Conservation (phyloP, 1,139 yeast species). For the Kodamaea plutei region DNA sequence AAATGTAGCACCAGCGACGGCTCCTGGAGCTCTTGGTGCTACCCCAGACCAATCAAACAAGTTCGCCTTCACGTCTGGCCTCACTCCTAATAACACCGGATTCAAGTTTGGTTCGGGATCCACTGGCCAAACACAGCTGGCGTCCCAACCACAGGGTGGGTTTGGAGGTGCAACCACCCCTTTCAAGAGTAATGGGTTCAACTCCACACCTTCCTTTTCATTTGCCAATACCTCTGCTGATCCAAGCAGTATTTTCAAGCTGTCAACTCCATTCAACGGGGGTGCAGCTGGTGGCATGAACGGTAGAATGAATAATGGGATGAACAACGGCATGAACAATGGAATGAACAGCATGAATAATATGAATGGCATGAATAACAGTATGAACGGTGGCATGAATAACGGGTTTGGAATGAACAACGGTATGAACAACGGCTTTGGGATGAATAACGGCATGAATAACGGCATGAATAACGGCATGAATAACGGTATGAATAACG, state of each 20-base stretch:
- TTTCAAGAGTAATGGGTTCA: too few species aligned
- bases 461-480: conserved; percentile 3
- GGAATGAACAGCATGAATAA: conserved; percentile 1
- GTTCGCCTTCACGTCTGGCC: neutral
- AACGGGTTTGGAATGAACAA: conserved; percentile 3
- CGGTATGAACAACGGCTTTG: conserved; percentile 1
- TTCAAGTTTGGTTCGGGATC: conserved; percentile 6
- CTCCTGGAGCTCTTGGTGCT: conserved; percentile 4
- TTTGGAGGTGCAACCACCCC: too few species aligned
- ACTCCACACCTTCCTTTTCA: neutral
- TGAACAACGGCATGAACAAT: conserved; percentile 3
- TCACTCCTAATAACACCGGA: conserved; percentile 2
- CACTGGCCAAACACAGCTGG: too few species aligned
- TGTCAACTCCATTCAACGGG: neutral
- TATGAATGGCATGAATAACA: conserved; percentile 1
- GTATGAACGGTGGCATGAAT: conserved; percentile 3
- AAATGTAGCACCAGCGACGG: conserved; percentile 4
- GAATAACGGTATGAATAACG: conserved; percentile 1
- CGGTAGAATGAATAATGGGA: conserved; percentile 1
- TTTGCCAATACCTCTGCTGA: neutral
- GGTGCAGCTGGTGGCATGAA: neutral
- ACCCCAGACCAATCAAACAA: conserved; percentile 1
- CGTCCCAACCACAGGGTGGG: too few species aligned
- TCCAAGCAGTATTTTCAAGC: neutral
- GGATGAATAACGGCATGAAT: conserved; percentile 2